Evolutionary conservation across 1,284 basidiomycete species (phyloP).

Genomic region (Rhizoctonia solani): DNA sequence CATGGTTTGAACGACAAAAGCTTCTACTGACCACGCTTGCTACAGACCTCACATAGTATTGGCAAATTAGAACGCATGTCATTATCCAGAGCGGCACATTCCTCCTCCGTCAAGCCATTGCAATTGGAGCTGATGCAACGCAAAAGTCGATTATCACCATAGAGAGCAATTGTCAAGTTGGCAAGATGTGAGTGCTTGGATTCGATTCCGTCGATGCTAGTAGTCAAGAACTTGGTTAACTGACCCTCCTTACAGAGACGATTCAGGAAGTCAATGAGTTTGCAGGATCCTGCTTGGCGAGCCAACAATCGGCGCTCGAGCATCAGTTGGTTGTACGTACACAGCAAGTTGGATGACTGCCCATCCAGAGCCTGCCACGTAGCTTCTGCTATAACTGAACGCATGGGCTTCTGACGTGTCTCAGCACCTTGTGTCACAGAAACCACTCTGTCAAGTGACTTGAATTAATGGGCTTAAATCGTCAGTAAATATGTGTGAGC

Average conservation of each 20-base stretch:
- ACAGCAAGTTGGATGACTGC: not conserved
- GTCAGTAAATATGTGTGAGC: not conserved
- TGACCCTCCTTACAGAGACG: not conserved
- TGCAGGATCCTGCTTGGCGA: not conserved
- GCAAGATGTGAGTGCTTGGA: too few species aligned
- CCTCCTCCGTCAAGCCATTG: not conserved
- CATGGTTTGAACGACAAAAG: too few species aligned
- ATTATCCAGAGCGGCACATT: too few species aligned
- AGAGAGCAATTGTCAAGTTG: not conserved
- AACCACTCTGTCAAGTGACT: not conserved
- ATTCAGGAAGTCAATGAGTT: not conserved
- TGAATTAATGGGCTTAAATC: too few species aligned
- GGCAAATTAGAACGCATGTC: too few species aligned
- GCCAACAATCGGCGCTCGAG: not conserved
- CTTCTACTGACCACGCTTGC: too few species aligned
- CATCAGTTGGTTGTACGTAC: not conserved
- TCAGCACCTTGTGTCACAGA: not conserved
- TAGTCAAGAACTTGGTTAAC: not conserved
- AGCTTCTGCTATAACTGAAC: not conserved
- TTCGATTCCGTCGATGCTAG: conserved; percentile 7
- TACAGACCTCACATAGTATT: too few species aligned
- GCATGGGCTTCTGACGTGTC: not conserved
- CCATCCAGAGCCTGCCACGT: not conserved
- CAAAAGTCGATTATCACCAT: conserved; percentile 3
- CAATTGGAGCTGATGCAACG: not conserved